phyloP scores from a whole-genome alignment of 371 early-diverging fungal species.

The Rhizopus sp. region DNA sequence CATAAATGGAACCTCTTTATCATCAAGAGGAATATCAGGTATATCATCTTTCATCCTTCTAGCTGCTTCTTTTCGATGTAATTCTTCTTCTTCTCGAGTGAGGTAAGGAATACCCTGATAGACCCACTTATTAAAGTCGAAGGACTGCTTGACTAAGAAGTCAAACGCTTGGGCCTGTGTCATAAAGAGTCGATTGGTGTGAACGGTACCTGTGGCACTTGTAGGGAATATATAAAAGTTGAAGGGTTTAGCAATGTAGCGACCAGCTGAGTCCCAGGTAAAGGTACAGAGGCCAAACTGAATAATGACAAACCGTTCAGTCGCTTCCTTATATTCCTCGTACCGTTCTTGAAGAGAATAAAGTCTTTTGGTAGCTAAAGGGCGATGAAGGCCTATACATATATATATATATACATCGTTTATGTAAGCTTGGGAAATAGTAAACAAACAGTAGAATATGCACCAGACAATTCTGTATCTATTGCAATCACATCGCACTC shows the following conservation, averaged over 20 bases:
- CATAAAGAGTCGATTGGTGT: constrained; percentile 65
- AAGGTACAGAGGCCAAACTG: constrained; percentile 88
- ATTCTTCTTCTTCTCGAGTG: constrained; percentile 65
- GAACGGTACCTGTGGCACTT: constrained; percentile 56
- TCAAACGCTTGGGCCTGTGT: constrained; percentile 76
- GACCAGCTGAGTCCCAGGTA: constrained; percentile 59
- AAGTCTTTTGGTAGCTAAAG: constrained; percentile 31
- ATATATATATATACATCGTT: too few relatives aligned
- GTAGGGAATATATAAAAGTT: constrained; percentile 89
- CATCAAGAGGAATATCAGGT: constrained; percentile 65
- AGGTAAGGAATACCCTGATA: constrained; percentile 79
- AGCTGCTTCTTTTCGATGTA: constrained; percentile 44
- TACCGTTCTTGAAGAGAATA: constrained; percentile 69
- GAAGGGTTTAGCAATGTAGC: constrained; percentile 82
- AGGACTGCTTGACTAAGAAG: constrained; percentile 73
- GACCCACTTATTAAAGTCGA: constrained; percentile 86
- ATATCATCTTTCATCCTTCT: constrained; percentile 52
- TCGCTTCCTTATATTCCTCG: constrained; percentile 58
- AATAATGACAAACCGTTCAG: constrained; percentile 62
- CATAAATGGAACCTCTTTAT: constrained; percentile 57
- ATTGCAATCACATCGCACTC: constrained; percentile 81
- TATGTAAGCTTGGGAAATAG: not conserved
- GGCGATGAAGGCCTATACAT: constrained; percentile 46
- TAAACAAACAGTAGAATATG: not conserved
- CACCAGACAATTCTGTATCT: constrained; percentile 88